Evolutionary conservation across 2,329 filamentous ascomycete species (phyloP).

Genomic region (Penicillium fuscoglaucum): DNA sequence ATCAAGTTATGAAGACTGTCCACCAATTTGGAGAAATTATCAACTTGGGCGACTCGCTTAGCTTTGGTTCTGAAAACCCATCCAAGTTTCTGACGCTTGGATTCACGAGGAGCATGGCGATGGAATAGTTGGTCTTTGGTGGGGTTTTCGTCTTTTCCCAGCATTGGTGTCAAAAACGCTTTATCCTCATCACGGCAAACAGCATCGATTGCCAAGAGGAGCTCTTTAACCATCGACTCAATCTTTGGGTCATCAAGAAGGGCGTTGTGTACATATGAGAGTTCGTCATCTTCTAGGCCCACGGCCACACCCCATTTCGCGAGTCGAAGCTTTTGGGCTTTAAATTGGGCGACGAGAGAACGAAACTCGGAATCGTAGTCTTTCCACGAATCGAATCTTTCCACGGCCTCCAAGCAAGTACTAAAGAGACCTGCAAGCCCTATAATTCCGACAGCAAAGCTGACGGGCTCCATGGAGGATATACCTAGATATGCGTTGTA

Average conservation of each 20-base stretch:
- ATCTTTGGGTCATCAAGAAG: constrained; percentile 10
- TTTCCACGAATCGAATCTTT: constrained; percentile 6
- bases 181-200: constrained; percentile 4
- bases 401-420: constrained; percentile 8
- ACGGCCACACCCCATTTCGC: constrained; percentile 7
- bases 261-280: constrained; percentile 5
- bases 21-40: constrained; percentile 6
- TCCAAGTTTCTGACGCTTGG: constrained; percentile 6
- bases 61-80: constrained; percentile 7
- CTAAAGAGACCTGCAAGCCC: constrained; percentile 12
- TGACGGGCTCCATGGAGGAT: constrained; percentile 35
- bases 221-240: neutral
- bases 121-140: neutral
- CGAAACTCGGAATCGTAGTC: constrained; percentile 6
- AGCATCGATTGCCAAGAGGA: constrained; percentile 2
- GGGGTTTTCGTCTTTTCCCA: neutral
- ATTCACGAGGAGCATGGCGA: neutral
- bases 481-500: neutral
- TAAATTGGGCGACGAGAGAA: constrained; percentile 7
- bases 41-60: constrained; percentile 4
- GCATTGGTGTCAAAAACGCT: neutral
- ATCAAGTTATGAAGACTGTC: constrained; percentile 5
- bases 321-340: constrained; percentile 10
- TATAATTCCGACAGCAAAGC: constrained; percentile 9
- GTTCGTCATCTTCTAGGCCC: neutral